Evolutionary conservation across 2,329 filamentous ascomycete genomes (phyloP).

Genomic region (Aureobasidium musti): DNA sequence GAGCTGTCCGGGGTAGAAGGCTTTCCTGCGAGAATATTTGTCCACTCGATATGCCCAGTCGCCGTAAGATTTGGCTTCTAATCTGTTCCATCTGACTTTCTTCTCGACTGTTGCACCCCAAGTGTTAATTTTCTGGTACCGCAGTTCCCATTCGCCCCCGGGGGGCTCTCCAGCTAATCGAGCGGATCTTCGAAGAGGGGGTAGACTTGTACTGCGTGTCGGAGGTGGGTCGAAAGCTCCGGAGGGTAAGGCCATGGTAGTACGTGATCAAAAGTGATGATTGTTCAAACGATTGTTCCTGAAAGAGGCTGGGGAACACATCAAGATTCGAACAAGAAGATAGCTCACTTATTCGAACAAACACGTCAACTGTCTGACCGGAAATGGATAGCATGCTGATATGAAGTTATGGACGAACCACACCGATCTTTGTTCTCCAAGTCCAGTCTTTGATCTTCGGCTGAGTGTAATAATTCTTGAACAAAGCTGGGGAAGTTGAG

Average conservation of each 20-base stretch:
- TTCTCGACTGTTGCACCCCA: background rate
- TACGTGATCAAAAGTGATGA: background rate
- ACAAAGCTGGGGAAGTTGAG: background rate
- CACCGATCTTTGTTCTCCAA: background rate
- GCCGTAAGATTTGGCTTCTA: background rate
- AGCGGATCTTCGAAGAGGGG: conserved; percentile 1
- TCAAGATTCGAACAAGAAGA: too few relatives aligned
- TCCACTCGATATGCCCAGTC: background rate
- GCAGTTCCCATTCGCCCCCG: background rate
- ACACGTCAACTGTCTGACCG: background rate
- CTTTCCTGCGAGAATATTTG: background rate
- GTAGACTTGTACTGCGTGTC: background rate
- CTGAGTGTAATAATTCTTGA: too few relatives aligned
- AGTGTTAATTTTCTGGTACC: background rate
- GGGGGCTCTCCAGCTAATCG: background rate
- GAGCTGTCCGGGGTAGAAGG: background rate
- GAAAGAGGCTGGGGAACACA: too few relatives aligned
- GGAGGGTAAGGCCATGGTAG: background rate
- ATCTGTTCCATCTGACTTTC: background rate
- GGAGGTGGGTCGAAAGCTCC: background rate
- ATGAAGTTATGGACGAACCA: background rate
- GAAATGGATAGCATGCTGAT: background rate
- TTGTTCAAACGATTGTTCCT: background rate
- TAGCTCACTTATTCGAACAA: too few relatives aligned
- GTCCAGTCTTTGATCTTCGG: background rate